Conservation (phyloP, 2,329 filamentous ascomycete genomes). For the Simplicillium sp. region DNA sequence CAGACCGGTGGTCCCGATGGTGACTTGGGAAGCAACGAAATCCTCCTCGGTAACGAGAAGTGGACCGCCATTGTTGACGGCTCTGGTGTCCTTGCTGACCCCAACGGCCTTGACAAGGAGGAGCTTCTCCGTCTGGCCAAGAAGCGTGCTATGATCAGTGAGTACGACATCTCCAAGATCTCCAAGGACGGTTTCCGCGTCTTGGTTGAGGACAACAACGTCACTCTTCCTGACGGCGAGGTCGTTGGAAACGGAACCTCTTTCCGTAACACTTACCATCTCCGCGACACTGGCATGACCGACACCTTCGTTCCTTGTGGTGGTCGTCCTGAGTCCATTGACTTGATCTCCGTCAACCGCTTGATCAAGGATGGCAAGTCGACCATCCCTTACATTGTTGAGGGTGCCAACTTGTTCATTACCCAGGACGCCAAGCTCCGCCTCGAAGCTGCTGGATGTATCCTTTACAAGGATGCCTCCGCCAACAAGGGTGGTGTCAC, state of each 20-base stretch:
- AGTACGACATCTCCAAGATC: conserved; percentile 79
- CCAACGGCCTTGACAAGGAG: conserved; percentile 73
- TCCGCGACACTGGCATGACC: conserved; percentile 66
- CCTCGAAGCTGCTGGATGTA: conserved; percentile 87
- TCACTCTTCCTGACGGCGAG: conserved; percentile 83
- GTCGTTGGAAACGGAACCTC: conserved; percentile 80
- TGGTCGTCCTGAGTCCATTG: conserved; percentile 92
- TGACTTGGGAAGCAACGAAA: conserved; percentile 95
- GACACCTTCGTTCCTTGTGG: conserved; percentile 94
- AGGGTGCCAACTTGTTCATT: conserved; percentile 97
- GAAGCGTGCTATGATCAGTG: conserved; percentile 77
- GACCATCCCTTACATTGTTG: conserved; percentile 87
- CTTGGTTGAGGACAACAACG: conserved; percentile 80
- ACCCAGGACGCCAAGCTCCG: conserved; percentile 96
- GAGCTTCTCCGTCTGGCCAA: conserved; percentile 81
- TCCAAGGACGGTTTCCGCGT: conserved; percentile 85
- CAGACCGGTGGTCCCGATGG: conserved; percentile 97
- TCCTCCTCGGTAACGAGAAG: conserved; percentile 89
- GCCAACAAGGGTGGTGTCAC: conserved; percentile 99
- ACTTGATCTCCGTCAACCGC: conserved; percentile 76
- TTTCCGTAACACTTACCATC: conserved; percentile 97
- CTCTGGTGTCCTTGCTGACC: conserved; percentile 87
- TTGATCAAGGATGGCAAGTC: conserved; percentile 86
- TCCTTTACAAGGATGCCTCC: conserved; percentile 95
- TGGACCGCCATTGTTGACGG: conserved; percentile 96